Evolutionary conservation across 176 grass and related monocot genomes (phyloP), one percentile per base, ranked within the genome.

Genomic region (Carex myosuroides): DNA sequence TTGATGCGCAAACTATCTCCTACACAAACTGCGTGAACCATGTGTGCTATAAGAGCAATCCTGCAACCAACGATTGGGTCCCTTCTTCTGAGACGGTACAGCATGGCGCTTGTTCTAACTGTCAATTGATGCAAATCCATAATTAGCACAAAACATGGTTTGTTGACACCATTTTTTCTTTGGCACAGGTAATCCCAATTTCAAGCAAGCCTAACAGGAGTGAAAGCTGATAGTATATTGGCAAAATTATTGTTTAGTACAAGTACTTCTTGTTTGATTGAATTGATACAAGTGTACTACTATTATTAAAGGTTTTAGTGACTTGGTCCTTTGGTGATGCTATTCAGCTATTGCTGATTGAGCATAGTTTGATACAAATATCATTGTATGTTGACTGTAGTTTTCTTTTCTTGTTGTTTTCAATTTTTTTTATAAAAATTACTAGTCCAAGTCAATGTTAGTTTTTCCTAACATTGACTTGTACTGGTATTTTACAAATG

Each of bases 31-130:
- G 5, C 16, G 67, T 75, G 10, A 90, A 58, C 79, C 17, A 68
- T 50, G 82, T 66, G 29, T 58, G 69, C 37, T 88, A 85, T 56
- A 92, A 13, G 26, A 92, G 91, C 86, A 97, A 94, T 80, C 94
- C 94, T 60, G 91, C 94, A 14, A 94, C 89, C 63, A 97, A 97
- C 84, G 94, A 97, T 74, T 97, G 94, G 94, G 87, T 90, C 64
- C 94, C 91, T 84, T 92, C 94, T 62, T 21, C 87, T 71, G 91
- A 91, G 20, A 91, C 33, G 62, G 94, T 93, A 93, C 21, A 85
- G 52, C 1, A 41, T 56, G 33, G 20, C 58, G 66, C 35, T 60
- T 59, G 26, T 39, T 65, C 71, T 87, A 35, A 72, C 46, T 0
- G 6, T 29, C 5, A 85, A 37, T 13, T 89, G 53, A 55, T 55